Base-by-base conservation (phyloP, 371 early-diverging fungal species). In the Saksenaea vasiformis region DNA sequence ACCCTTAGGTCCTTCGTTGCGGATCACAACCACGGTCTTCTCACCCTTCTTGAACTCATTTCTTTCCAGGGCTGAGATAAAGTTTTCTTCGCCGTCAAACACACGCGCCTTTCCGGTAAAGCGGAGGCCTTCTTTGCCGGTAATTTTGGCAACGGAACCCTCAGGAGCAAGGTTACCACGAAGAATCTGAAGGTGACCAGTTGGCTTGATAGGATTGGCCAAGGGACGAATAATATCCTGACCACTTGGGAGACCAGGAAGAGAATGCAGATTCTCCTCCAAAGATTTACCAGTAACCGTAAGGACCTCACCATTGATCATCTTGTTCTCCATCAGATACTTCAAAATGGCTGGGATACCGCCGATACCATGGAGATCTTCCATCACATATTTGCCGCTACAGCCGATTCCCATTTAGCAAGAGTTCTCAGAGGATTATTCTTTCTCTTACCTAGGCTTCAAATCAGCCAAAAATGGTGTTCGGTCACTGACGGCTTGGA, bases 81-180 rank as follows among this genome's bases (percentile, higher is more conserved):
- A 94, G 27, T 83, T 92, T 67, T 93, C 91, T 73, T 98, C 98
- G 43, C 88, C 86, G 65, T 98, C 95, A 73, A 90, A 98, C 28
- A 94, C 95, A 54, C 88, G 88, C 41, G 98, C 98, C 1, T 80
- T 76, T 19, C 98, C 98, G 51, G 82, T 77, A 71, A 98, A 98
- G 47, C 62, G 60, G 5, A 96, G 80, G 19, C 98, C 98, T 78
- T 98, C 96, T 79, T 98, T 98, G 60, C 98, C 98, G 10, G 98
- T 98, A 80, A 98, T 98, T 82, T 98, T 98, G 65, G 97, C 98
- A 17, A 98, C 98, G 10, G 93, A 87, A n/a, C 97, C 96, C 66
- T 92, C 92, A 34, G 98, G 97, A 11, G 98, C 96, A n/a, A 98
- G 85, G 75, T 95, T 96, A 70, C 98, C 98, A 56, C 84, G 77